Conservation (phyloP, 306 rosid species). For the Comarum palustre region DNA sequence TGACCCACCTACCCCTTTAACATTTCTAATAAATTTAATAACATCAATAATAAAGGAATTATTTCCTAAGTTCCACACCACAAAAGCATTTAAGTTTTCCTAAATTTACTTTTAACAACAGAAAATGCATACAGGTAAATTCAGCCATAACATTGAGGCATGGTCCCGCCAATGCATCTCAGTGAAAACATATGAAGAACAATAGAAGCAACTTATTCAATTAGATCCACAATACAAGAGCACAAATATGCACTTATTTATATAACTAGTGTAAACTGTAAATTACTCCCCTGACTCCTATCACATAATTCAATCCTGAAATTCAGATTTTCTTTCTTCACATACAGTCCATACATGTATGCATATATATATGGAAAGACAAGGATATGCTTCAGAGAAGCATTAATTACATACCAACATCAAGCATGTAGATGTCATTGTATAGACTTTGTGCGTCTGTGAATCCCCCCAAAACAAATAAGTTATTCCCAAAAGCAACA, state of each 20-base stretch:
- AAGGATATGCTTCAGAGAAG: conserved; percentile 1
- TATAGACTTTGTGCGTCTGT: conserved; percentile 89
- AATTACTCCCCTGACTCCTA: background rate
- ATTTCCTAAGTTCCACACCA: background rate
- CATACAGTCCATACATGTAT: background rate
- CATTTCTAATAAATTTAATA: background rate
- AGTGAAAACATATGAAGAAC: background rate
- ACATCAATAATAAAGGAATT: background rate
- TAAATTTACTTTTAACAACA: background rate
- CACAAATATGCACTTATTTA: background rate
- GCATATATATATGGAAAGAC: background rate
- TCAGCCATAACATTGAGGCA: background rate
- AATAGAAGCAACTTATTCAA: background rate
- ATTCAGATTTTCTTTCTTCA: background rate
- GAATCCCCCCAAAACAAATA: conserved; percentile 96
- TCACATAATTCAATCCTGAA: background rate
- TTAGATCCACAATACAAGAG: background rate
- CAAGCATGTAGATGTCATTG: conserved; percentile 79
- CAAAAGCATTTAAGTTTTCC: background rate
- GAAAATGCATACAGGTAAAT: background rate
- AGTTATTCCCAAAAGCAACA: conserved; percentile 74
- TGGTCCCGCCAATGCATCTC: background rate
- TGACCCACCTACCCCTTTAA: background rate
- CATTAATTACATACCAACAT: conserved; percentile 65
- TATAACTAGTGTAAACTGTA: too few species aligned